Percentiles rank a stretch among this genome's conserved stretches.
These are phyloP conservation scores for Clitoria ternatea DNA, from an alignment of 306 rosid genomes.

Conservation along the genomic window DNA sequence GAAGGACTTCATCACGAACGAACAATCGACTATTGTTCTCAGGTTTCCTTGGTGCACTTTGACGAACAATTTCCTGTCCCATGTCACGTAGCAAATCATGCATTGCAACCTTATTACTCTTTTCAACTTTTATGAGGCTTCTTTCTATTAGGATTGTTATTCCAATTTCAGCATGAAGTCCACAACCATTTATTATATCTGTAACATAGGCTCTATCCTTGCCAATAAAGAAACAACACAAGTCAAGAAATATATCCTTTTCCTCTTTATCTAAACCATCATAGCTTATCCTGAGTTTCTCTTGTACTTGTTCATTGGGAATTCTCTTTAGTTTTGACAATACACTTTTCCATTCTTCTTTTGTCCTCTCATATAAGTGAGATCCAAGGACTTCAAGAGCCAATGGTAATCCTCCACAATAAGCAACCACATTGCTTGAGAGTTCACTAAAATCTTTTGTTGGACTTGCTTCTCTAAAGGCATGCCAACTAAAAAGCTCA, in stretches of 20 bases:
- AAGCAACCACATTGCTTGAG: not conserved
- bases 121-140: conserved; percentile 17
- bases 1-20: not conserved
- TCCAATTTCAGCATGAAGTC: conserved; percentile 17
- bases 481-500: not conserved
- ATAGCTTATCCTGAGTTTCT: not conserved
- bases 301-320: conserved; percentile 8
- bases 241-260: conserved; percentile 31
- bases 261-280: not conserved
- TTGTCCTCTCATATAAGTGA: conserved; percentile 2
- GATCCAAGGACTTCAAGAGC: conserved; percentile 32
- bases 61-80: conserved; percentile 28
- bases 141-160: conserved; percentile 13
- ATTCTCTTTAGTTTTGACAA: conserved; percentile 18
- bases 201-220: not conserved
- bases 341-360: conserved; percentile 4
- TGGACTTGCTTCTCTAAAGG: not conserved
- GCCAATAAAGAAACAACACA: conserved; percentile 33
- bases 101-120: not conserved
- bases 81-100: conserved; percentile 22
- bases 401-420: conserved; percentile 26
- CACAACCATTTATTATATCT: conserved; percentile 20
- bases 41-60: not conserved
- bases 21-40: not conserved
- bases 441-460: not conserved